Evolutionary conservation across 2,329 filamentous ascomycete genomes (phyloP), one percentile per base, ranked within the genome.

Genomic region (Fusarium secorum): DNA sequence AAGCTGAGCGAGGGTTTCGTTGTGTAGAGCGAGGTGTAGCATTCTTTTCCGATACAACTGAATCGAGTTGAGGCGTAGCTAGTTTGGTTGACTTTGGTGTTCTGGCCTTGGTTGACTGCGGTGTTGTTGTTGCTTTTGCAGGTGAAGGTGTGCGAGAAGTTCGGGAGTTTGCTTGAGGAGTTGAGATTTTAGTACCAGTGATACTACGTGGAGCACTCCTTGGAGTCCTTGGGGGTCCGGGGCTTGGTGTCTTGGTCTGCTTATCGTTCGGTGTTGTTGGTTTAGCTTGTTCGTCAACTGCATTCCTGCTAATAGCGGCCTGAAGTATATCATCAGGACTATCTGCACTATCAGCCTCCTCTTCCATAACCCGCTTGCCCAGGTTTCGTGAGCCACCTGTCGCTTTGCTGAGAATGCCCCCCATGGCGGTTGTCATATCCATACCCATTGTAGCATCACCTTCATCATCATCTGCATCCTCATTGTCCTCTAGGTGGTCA

Each of bases 361-460:
- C 80, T 71, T 90, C 87, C 87, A 90, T 88, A 17, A 88, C 77
- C 49, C 84, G 83, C 76, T 87, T 90, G 13, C 85, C 88, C 38
- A 79, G 76, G 70, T 81, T 68, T 38, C 75, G 75, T 13, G 74
- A 74, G n/a, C 63, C 70, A 14, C 70, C 68, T 79, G 82, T 63
- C n/a, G 58, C 71, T 36, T 73, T 77, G 28, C 66, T 78, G 76
- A 92, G 81, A 54, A 93, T 92, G 13, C 85, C 84, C 14, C 91
- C 90, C 49, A 92, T 82, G 10, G 86, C 88, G 48, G 84, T 84
- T 4, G 90, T 92, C 77, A 92, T 88, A 48, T 92, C 90, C 90
- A 93, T 92, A 2, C 85, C 88, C 77, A 87, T 84, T 24, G 71
- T 77, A 20, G 56, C 64, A 51, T 73, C 74, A 7, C 22, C 60